Evolutionary conservation across 768 basidiomycete genomes (phyloP).

Genomic region (Tubosaeta sp.): DNA sequence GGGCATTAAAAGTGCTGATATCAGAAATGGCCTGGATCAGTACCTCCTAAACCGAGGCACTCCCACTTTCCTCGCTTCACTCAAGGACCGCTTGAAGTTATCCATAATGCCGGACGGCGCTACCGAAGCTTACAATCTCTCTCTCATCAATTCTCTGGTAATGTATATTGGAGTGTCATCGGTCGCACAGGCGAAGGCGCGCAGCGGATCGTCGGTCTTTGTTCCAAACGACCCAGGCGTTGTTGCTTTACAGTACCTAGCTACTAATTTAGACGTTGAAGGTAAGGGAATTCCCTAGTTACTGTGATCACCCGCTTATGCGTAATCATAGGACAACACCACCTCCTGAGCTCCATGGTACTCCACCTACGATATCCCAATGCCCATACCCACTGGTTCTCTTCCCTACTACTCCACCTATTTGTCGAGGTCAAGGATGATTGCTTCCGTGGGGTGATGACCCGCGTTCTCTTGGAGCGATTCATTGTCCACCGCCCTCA

Average conservation of each 20-base stretch:
- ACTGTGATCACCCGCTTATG: neutral
- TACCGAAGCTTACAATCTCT: constrained; percentile 73
- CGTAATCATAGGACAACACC: constrained; percentile 77
- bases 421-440: constrained; percentile 79
- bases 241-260: constrained; percentile 76
- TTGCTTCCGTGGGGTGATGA: constrained; percentile 75
- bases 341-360: constrained; percentile 87
- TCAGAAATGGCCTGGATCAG: constrained; percentile 78
- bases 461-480: constrained; percentile 87
- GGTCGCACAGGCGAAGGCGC: constrained; percentile 82
- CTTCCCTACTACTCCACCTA: constrained; percentile 80
- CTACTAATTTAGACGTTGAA: constrained; percentile 83
- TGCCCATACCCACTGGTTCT: constrained; percentile 98
- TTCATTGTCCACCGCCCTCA: constrained; percentile 94
- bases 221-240: constrained; percentile 80
- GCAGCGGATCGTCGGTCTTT: constrained; percentile 79
- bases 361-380: constrained; percentile 97
- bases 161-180: constrained; percentile 96
- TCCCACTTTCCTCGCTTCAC: constrained; percentile 65
- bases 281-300: constrained; percentile 48
- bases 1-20: constrained; percentile 73
- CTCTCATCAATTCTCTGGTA: constrained; percentile 89
- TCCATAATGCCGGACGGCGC: constrained; percentile 42
- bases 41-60: constrained; percentile 75
- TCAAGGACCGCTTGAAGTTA: constrained; percentile 71